Conservation (phyloP, 768 basidiomycete genomes). For the Leccinum sublutescens region DNA sequence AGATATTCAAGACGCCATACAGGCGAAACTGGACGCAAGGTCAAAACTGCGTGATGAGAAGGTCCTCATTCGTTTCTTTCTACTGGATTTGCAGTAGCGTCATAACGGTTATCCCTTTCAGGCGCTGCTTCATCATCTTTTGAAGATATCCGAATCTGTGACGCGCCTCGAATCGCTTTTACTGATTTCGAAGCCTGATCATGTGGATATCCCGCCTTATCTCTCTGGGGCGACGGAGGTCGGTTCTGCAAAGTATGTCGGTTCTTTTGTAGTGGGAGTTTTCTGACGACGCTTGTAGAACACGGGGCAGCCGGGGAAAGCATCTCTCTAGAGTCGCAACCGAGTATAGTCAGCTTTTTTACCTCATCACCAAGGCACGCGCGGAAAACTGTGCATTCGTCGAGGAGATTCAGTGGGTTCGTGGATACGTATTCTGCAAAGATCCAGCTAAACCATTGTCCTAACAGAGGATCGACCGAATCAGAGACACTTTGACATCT, state of each 20-base stretch:
- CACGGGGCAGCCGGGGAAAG: slow-evolving; percentile 66
- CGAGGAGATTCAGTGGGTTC: slow-evolving; percentile 82
- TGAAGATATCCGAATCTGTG: slow-evolving; percentile 92
- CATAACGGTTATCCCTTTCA: slow-evolving; percentile 30
- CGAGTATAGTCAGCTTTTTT: slow-evolving; percentile 91
- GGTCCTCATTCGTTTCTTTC: slow-evolving; percentile 32
- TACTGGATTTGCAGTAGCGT: not conserved
- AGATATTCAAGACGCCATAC: slow-evolving; percentile 67
- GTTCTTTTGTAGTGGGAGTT: not conserved
- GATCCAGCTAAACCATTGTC: slow-evolving; percentile 9
- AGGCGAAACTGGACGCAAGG: slow-evolving; percentile 74
- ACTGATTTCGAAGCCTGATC: slow-evolving; percentile 52
- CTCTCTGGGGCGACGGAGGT: slow-evolving; percentile 25
- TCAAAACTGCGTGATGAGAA: slow-evolving; percentile 83
- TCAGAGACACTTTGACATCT: slow-evolving; percentile 79
- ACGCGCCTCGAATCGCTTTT: slow-evolving; percentile 85
- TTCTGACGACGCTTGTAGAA: slow-evolving; percentile 37
- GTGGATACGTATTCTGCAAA: slow-evolving; percentile 27
- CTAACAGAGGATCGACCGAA: slow-evolving; percentile 73
- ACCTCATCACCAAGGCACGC: slow-evolving; percentile 82
- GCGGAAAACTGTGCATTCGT: slow-evolving; percentile 77
- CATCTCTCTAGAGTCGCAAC: slow-evolving; percentile 81
- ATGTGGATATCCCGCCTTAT: slow-evolving; percentile 33
- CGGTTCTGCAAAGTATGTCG: slow-evolving; percentile 37
- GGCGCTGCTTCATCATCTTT: slow-evolving; percentile 81